phyloP scores from a whole-genome alignment of 805 yeast species.

The Lipomyces chichibuensis region DNA sequence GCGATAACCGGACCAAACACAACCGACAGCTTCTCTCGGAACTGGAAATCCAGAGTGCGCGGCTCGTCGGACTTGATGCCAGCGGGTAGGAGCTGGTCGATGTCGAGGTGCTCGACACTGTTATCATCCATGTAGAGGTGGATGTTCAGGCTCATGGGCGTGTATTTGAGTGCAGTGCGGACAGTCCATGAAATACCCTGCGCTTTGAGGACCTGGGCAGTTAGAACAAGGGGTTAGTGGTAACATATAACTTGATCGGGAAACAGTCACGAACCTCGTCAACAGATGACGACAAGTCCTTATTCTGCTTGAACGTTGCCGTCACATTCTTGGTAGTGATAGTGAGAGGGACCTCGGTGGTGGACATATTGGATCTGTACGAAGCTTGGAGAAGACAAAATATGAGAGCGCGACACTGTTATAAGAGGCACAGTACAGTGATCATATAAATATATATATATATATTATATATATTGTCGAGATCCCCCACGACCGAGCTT shows the following conservation, averaged over 20 bases:
- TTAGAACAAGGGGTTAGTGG: not conserved
- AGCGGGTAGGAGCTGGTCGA: slow-evolving; percentile 29
- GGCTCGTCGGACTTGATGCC: slow-evolving; percentile 27
- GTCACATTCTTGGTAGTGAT: slow-evolving; percentile 19
- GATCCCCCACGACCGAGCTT: not conserved
- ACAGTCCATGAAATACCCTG: slow-evolving; percentile 32
- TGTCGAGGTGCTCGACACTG: slow-evolving; percentile 22
- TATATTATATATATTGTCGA: not conserved
- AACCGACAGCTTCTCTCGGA: slow-evolving; percentile 20
- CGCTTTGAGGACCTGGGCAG: slow-evolving; percentile 26
- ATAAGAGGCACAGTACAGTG: not conserved
- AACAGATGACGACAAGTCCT: slow-evolving; percentile 22
- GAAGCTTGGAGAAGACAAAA: not conserved
- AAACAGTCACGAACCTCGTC: slow-evolving; percentile 20
- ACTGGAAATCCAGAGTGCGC: slow-evolving; percentile 25
- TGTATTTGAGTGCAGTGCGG: slow-evolving; percentile 27
- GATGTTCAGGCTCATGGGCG: slow-evolving; percentile 19
- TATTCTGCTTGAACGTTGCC: slow-evolving; percentile 28
- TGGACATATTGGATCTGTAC: not conserved
- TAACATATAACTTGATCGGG: not conserved
- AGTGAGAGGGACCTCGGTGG: slow-evolving; percentile 27
- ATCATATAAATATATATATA: not conserved
- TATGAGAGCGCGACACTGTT: not conserved
- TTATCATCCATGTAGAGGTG: slow-evolving; percentile 8
- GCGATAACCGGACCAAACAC: slow-evolving; percentile 34